Base-by-base conservation (phyloP, 176 grass and related monocot species). In the Aegilops sharonensis region DNA sequence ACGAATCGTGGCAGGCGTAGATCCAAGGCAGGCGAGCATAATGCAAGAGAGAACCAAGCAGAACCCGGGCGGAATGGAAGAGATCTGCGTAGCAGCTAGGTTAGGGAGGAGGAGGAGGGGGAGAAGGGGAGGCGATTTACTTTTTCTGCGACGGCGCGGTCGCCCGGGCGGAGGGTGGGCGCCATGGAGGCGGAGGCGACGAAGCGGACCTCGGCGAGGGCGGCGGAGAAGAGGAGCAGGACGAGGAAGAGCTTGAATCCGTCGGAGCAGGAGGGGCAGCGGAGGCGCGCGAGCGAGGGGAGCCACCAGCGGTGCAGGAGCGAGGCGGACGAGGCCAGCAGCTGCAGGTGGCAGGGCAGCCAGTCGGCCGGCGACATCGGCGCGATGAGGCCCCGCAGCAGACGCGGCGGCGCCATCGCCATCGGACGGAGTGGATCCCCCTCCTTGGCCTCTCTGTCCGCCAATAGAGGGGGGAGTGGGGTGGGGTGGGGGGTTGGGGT, bases 131-230 rank as follows among this genome's bases (percentile, higher is more conserved):
- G 6, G 54, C 54, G 54, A 7, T 59, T 3, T 21, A 90, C 88
- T 40, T 83, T 90, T 13, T 90, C 89, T 3, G 89, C 64, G 56
- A 90, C 89, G 40, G 79, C 89, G 60, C 89, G 73, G 79, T 90
- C 89, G 79, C 79, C 84, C 0, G 80, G 39, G 24, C 84, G 74
- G 66, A 90, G 84, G 64, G 89, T 90, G 67, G 89, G 89, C 9
- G 80, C 84, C 89, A 90, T 90, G 80, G 84, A 90, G 18, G 89
- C 86, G 84, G 89, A 90, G 8, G 84, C 84, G 84, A 90, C 71
- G 89, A 79, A 79, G 79, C 89, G 89, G 80, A 90, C 89, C 84
- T 90, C 84, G 42, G 80, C 89, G 27, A 90, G 56, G 45, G 84
- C 79, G 12, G 75, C 79, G 79, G 84, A 90, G 79, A 87, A 76